Base-by-base conservation (phyloP, 805 yeast species). In the Zygoascus flipseniorum region DNA sequence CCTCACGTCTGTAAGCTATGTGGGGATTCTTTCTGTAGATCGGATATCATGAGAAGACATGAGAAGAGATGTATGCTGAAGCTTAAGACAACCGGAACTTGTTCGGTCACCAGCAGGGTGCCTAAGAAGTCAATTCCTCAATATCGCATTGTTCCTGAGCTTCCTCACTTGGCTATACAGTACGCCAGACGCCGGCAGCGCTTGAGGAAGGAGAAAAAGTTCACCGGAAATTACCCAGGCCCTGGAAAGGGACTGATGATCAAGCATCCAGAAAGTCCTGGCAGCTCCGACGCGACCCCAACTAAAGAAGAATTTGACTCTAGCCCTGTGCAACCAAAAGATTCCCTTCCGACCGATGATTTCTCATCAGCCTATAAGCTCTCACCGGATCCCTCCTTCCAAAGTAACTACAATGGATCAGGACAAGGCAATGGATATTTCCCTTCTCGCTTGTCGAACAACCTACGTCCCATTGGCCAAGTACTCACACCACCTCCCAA, bases 1-100 rank as follows among this genome's bases (percentile, higher is more conserved):
- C 95, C 95, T 0, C 86, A 85, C 65, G 81, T 85, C 52, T 87
- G 95, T 65, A 80, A 80, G 31, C 79, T 79, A 62, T 87, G 95
- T 65, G 68, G 79, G 13, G 56, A 50, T 28, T 50, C 55, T 11
- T 62, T 60, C 37, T 52, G 56, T 26, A 51, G 65, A 35, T 56
- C 60, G 39, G 65, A 62, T 51, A 56, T 57, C 14, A 32, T 56
- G 48, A 57, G 56, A 47, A 50, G 65, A 28, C 65, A 62, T 47
- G 50, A 52, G 23, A 53, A 54, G 43, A 43, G 61, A 18, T 59
- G 62, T 51, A 37, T 55, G 19, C 45, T 45, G 11, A 57, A 55
- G 46, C 41, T 52, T 13, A 42, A 31, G 8, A 31, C 48, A 5
- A 57, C 57, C 6, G 60, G 57, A 35, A 35, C 39, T 8, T 35